Evolutionary conservation across 2,329 filamentous ascomycete species (phyloP).

Genomic region (Pyricularia sp.): DNA sequence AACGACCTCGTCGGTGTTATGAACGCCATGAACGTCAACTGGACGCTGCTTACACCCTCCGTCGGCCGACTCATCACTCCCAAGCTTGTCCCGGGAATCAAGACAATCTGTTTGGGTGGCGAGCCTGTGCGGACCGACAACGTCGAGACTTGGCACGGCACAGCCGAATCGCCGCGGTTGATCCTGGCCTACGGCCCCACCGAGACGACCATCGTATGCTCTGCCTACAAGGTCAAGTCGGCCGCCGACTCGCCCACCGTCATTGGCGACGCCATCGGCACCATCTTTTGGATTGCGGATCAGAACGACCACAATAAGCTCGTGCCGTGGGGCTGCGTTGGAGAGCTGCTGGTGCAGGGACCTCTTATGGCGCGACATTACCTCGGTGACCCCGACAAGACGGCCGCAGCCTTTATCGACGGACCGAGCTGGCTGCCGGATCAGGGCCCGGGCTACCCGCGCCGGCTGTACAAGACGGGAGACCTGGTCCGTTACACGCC

Average conservation of each 20-base stretch:
- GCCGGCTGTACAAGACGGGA: slow-evolving; percentile 1
- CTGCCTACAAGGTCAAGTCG: slow-evolving; percentile 11
- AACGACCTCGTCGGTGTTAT: slow-evolving; percentile 24
- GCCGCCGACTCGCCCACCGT: slow-evolving; percentile 9
- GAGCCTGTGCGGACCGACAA: slow-evolving; percentile 16
- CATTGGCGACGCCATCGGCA: slow-evolving; percentile 12
- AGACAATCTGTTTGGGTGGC: slow-evolving; percentile 16
- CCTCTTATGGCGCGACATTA: not conserved
- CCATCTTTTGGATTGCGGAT: slow-evolving; percentile 22
- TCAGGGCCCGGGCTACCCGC: not conserved
- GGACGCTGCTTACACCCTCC: slow-evolving; percentile 17
- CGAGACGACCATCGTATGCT: slow-evolving; percentile 14
- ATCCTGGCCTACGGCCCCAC: slow-evolving; percentile 16
- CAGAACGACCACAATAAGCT: slow-evolving; percentile 12
- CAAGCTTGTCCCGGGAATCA: slow-evolving; percentile 14
- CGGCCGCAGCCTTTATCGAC: slow-evolving; percentile 3
- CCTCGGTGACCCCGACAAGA: slow-evolving; percentile 1
- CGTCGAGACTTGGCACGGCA: slow-evolving; percentile 12
- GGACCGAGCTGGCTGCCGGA: not conserved
- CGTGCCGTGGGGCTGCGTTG: not conserved
- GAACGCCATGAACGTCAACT: slow-evolving; percentile 15
- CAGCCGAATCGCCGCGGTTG: slow-evolving; percentile 11
- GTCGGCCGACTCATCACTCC: slow-evolving; percentile 16
- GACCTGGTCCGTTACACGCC: not conserved
- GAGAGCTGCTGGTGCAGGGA: not conserved